phyloP scores from a whole-genome alignment of 352 stramenopile genomes.

The Phytophthora sojae region DNA sequence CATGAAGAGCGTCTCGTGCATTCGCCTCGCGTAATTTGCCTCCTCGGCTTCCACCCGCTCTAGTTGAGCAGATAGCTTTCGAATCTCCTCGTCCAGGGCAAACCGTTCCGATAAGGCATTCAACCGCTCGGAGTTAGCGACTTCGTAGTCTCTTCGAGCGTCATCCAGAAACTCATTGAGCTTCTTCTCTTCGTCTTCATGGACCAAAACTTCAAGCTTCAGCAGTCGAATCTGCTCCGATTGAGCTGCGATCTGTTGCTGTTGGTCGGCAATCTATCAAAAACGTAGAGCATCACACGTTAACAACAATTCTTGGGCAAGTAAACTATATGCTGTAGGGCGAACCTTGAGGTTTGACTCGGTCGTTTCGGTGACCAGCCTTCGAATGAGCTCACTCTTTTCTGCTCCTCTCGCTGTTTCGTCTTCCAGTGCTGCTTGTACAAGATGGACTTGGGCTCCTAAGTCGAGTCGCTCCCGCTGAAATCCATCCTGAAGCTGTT shows the following conservation, averaged over 20 bases:
- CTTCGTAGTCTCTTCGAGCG: conserved; percentile 63
- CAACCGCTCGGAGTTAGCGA: conserved; percentile 71
- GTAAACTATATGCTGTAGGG: too few relatives aligned
- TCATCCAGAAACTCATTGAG: conserved; percentile 71
- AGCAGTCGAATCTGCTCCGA: conserved; percentile 64
- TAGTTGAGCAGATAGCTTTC: conserved; percentile 57
- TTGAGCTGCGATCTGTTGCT: conserved; percentile 36
- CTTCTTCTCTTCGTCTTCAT: conserved; percentile 71
- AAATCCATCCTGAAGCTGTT: conserved; percentile 61
- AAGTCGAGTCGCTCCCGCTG: conserved; percentile 47
- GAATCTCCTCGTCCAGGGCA: conserved; percentile 71
- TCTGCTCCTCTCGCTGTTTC: conserved; percentile 48
- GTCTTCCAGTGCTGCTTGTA: conserved; percentile 40
- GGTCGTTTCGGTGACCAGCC: conserved; percentile 51
- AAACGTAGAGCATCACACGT: neutral
- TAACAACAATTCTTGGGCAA: neutral
- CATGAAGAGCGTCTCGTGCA: conserved; percentile 83
- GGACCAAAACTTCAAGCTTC: conserved; percentile 73
- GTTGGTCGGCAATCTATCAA: conserved; percentile 51
- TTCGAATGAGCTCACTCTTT: conserved; percentile 61
- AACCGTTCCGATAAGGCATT: conserved; percentile 70
- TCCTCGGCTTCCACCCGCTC: conserved; percentile 69
- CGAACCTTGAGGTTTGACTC: conserved; percentile 45
- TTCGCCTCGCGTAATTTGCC: conserved; percentile 61
- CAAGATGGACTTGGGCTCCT: conserved; percentile 37